Evolutionary conservation across 805 yeast genomes (phyloP).

Genomic region (Metschnikowia santaceciliae): DNA sequence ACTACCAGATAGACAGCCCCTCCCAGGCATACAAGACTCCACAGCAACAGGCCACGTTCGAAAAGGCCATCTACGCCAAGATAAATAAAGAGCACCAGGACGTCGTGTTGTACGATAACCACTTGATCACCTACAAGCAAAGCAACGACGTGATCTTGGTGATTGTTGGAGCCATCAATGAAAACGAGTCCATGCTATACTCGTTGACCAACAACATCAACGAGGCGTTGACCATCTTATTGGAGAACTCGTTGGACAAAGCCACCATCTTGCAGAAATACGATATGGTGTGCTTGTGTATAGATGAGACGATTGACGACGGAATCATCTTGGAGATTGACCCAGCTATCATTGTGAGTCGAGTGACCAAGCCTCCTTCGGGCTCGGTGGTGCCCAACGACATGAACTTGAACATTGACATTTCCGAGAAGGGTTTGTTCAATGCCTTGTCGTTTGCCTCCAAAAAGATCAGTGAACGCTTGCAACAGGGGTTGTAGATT

Average conservation of each 20-base stretch:
- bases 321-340: slow-evolving; percentile 92
- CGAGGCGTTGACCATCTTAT: slow-evolving; percentile 75
- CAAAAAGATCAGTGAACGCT: slow-evolving; percentile 52
- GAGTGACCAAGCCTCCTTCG: slow-evolving; percentile 84
- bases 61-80: slow-evolving; percentile 63
- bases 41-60: slow-evolving; percentile 74
- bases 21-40: slow-evolving; percentile 40
- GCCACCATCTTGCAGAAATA: slow-evolving; percentile 74
- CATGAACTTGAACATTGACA: slow-evolving; percentile 54
- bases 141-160: slow-evolving; percentile 69
- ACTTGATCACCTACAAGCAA: slow-evolving; percentile 83
- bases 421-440: slow-evolving; percentile 70
- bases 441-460: slow-evolving; percentile 87
- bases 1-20: slow-evolving; percentile 54
- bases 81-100: slow-evolving; percentile 81
- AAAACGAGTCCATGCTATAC: slow-evolving; percentile 79
- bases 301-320: slow-evolving; percentile 91
- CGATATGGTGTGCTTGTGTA: slow-evolving; percentile 79
- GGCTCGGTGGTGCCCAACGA: slow-evolving; percentile 47
- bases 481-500: slow-evolving; percentile 41
- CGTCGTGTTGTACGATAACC: slow-evolving; percentile 72
- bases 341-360: slow-evolving; percentile 76
- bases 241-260: slow-evolving; percentile 71
- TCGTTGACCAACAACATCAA: slow-evolving; percentile 71
- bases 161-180: slow-evolving; percentile 70